Evolutionary conservation across 2,329 filamentous ascomycete genomes (phyloP).

Genomic region (Cladosporium sp.): DNA sequence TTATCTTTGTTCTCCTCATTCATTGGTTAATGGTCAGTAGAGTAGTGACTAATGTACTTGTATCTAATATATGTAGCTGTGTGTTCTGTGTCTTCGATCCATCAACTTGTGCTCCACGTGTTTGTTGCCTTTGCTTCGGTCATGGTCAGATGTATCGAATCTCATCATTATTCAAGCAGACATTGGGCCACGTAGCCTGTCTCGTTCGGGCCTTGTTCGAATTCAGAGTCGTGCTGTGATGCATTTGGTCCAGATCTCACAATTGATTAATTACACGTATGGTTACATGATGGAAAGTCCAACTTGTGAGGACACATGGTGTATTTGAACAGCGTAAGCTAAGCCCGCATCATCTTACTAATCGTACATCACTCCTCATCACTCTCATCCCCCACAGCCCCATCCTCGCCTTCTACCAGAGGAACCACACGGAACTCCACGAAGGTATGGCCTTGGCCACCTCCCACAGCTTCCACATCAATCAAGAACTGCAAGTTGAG

Average conservation of each 20-base stretch:
- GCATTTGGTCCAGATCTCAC: background rate
- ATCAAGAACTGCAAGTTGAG: constrained; percentile 96
- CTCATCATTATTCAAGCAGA: too few species aligned
- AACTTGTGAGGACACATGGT: background rate
- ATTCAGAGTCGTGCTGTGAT: too few species aligned
- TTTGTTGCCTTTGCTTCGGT: background rate
- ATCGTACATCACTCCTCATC: constrained; percentile 11
- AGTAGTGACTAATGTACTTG: constrained; percentile 3
- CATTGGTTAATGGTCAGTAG: background rate
- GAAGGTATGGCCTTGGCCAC: constrained; percentile 59
- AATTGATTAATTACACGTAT: background rate
- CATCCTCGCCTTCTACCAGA: constrained; percentile 56
- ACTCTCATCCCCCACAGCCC: constrained; percentile 30
- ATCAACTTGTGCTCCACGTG: background rate
- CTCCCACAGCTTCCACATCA: constrained; percentile 63
- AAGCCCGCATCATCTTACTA: background rate
- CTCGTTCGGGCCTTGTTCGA: too few species aligned
- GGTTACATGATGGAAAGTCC: background rate
- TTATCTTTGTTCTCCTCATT: background rate
- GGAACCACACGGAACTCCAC: constrained; percentile 83
- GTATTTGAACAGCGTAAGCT: background rate
- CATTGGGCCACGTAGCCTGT: too few species aligned
- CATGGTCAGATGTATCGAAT: too few species aligned
- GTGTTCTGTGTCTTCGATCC: background rate
- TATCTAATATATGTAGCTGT: background rate